Base-by-base conservation (phyloP, 1,284 basidiomycete species). In the Ceratobasidium sp. region DNA sequence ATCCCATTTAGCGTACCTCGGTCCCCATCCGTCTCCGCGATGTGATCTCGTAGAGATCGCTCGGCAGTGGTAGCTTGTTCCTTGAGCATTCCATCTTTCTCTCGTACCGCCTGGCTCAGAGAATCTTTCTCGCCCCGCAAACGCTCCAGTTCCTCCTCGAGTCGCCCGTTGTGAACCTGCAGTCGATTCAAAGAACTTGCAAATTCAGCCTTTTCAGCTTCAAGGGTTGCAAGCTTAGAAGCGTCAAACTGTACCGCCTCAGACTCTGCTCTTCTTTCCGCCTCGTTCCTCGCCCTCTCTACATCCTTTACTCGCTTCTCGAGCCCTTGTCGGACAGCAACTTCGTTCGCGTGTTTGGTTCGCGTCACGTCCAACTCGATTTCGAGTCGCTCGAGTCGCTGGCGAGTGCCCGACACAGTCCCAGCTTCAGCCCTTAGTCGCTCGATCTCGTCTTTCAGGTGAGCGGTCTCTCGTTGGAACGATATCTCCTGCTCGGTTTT, bases 1-100 rank as follows among this genome's bases (percentile, higher is more conserved):
- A 22, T 25, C 42, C 25, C 27, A 20, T n/a, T 10, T n/a, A 15
- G 27, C 62, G 43, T 29, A 68, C 67, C 67, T 17, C 93, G 86
- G 78, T 96, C 93, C 0, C 93, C 93, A 75, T 96, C 92, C 6
- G 94, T 92, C 77, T 96, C 94, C 1, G 92, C 92, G 52, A 92
- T 89, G 75, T 93, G 91, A 77, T 96, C 93, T 0, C 93, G 85
- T 76, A 97, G 86, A 57, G 89, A 83, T 17, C 90, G 84, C 71
- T 96, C 93, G 73, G 94, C 91, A 76, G 94, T 92, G 5, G 83
- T 86, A 3, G 90, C 87, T 76, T 94, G 91, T 4, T 82, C 84
- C 60, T 83, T 85, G 65, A 94, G 80, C 20, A 93, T 80, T 22
- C 87, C 82, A 72, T 95, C 92, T 76, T 92, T 90, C 77, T 94